phyloP scores from a whole-genome alignment of 2,329 filamentous ascomycete genomes.

The Knufia petricola region DNA sequence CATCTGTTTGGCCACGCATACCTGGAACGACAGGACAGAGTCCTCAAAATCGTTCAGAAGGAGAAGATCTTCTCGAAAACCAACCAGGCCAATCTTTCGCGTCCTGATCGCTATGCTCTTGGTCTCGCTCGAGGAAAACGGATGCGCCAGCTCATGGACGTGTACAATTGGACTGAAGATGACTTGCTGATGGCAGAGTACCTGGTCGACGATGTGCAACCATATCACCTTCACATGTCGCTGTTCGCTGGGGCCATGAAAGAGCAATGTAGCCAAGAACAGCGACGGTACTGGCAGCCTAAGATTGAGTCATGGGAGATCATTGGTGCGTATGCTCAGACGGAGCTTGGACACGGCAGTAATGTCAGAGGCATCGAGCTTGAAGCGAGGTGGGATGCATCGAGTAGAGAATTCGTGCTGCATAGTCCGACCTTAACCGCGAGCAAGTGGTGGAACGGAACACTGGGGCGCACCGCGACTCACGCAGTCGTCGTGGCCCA shows the following conservation, averaged over 20 bases:
- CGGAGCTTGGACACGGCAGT: slow-evolving; percentile 43
- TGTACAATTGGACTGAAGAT: slow-evolving; percentile 38
- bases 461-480: slow-evolving; percentile 41
- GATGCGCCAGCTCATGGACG: slow-evolving; percentile 36
- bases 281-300: slow-evolving; percentile 40
- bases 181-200: slow-evolving; percentile 43
- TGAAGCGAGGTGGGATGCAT: slow-evolving; percentile 37
- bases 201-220: slow-evolving; percentile 43
- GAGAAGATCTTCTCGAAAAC: slow-evolving; percentile 41
- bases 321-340: slow-evolving; percentile 44
- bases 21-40: slow-evolving; percentile 37
- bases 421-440: slow-evolving; percentile 43
- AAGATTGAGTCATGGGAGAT: slow-evolving; percentile 40
- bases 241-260: slow-evolving; percentile 43
- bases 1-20: slow-evolving; percentile 38
- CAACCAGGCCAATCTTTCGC: slow-evolving; percentile 40
- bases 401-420: slow-evolving; percentile 38
- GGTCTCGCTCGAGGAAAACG: slow-evolving; percentile 43
- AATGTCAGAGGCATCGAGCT: slow-evolving; percentile 43
- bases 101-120: slow-evolving; percentile 42
- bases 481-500: slow-evolving; percentile 46
- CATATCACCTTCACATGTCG: slow-evolving; percentile 41
- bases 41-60: slow-evolving; percentile 34
- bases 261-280: slow-evolving; percentile 40
- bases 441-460: slow-evolving; percentile 47